Percentiles rank a stretch among this genome's conserved stretches.
phyloP scores from a whole-genome alignment of 345 rosid species.

The Eucalyptus marginata region DNA sequence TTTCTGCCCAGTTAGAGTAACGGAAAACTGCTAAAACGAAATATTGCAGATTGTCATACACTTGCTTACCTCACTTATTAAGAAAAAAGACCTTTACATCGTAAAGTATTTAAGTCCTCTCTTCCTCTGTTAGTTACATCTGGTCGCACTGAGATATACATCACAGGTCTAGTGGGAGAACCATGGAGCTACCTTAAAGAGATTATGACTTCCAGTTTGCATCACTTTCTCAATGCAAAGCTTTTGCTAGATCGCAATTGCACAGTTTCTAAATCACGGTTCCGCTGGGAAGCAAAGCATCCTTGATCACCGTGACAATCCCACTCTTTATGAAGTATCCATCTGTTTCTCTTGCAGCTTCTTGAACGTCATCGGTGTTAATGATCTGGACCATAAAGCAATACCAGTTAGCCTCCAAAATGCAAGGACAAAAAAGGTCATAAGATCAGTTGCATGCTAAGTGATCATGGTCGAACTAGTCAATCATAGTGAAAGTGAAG shows the following conservation, averaged over 20 bases:
- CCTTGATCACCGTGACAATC: constrained; percentile 88
- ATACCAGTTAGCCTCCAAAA: neutral
- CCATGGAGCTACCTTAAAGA: neutral
- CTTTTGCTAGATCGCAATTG: neutral
- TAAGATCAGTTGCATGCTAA: neutral
- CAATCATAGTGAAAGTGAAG: neutral
- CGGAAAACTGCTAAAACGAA: neutral
- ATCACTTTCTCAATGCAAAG: neutral
- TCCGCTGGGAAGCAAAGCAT: constrained; percentile 90
- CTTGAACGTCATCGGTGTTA: constrained; percentile 79
- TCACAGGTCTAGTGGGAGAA: neutral
- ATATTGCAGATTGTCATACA: neutral
- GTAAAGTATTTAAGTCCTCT: neutral
- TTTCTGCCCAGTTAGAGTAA: neutral
- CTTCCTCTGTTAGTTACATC: neutral
- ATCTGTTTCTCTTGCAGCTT: constrained; percentile 92
- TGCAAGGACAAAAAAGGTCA: neutral
- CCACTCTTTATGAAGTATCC: constrained; percentile 98
- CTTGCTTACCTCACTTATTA: neutral
- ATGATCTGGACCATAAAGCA: constrained; percentile 36
- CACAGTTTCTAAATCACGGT: constrained; percentile 33
- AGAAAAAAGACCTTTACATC: neutral
- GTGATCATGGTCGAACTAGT: neutral
- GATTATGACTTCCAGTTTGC: neutral
- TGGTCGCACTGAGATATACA: neutral